Conservation (phyloP, 2,329 filamentous ascomycete species). For the Escovopsis weberi region DNA sequence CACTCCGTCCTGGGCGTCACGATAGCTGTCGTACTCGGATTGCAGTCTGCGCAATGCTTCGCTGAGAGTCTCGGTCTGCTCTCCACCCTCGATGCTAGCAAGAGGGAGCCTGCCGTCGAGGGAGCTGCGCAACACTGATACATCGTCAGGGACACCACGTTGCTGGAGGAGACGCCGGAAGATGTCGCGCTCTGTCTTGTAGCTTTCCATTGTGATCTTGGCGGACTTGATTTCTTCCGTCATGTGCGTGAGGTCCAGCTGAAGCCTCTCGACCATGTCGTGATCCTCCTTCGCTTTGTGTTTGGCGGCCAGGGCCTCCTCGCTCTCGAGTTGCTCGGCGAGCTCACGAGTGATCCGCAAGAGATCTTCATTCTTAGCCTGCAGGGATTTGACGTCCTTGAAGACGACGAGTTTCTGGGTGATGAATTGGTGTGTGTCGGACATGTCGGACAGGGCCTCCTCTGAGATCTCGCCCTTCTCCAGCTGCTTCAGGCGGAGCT, state of each 20-base stretch:
- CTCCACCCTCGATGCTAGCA: constrained; percentile 40
- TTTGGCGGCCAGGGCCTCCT: constrained; percentile 60
- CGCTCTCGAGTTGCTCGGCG: constrained; percentile 79
- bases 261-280: constrained; percentile 58
- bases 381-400: constrained; percentile 69
- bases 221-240: constrained; percentile 77
- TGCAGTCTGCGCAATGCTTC: constrained; percentile 78
- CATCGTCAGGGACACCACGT: constrained; percentile 45
- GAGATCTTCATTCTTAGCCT: constrained; percentile 76
- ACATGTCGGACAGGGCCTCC: constrained; percentile 56
- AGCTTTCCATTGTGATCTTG: constrained; percentile 74
- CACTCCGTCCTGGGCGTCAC: constrained; percentile 71
- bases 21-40: constrained; percentile 75
- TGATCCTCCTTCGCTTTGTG: constrained; percentile 48
- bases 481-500: constrained; percentile 60
- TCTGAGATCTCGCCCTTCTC: constrained; percentile 62
- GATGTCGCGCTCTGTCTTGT: constrained; percentile 92
- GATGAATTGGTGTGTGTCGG: constrained; percentile 78
- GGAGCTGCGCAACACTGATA: constrained; percentile 58
- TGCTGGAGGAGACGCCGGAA: constrained; percentile 90
- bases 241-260: constrained; percentile 58
- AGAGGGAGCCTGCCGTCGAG: constrained; percentile 45
- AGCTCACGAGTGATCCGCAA: constrained; percentile 71
- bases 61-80: constrained; percentile 48
- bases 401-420: constrained; percentile 82